Base-by-base conservation (phyloP, 1,139 yeast genomes). In the Meyerozyma guilliermondii region DNA sequence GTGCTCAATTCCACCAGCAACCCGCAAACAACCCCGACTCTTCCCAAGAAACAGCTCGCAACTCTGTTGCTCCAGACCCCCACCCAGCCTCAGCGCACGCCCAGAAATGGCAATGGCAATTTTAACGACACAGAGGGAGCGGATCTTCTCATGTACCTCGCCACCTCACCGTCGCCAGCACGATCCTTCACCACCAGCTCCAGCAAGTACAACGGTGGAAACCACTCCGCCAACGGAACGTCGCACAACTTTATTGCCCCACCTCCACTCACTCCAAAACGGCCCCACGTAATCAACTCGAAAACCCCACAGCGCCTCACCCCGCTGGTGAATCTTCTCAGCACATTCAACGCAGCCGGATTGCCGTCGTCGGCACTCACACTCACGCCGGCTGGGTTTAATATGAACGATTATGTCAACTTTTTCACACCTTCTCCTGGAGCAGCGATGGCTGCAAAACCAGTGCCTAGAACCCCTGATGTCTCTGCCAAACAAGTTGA, bases 81-180 rank as follows among this genome's bases (percentile, higher is more conserved):
- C 2, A 68, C 72, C 1, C 71, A 67, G 48, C 33, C 33, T 9
- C 33, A 29, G 6, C 46, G 49, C 11, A 36, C 46, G 2, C 23
- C 34, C 34, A 47, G 42, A 18, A 49, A 50, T 11, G 50, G 52
- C 6, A 49, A 50, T 11, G 50, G 52, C 6, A 56, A 51, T 39
- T 54, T 63, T 51, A 63, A 74, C 43, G 81, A 78, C 46, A 87
- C 83, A 42, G 89, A 83, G 59, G 96, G 95, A 5, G 96, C 95
- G 1, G 94, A 85, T 58, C 65, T 87, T 48, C 71, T 87, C 47
- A 77, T 87, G 80, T 87, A 79, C 59, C 70, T 87, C 53, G 95
- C 95, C 3, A 85, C 94, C 4, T 85, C 95, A 3, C 96, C 96
- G 1, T 83, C 92, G 0, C 88, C 91, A 0, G 82, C 83, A 1